These are phyloP conservation scores for Pleurotus eryngii DNA, from an alignment of 768 basidiomycete species.

Conservation along the genomic window DNA sequence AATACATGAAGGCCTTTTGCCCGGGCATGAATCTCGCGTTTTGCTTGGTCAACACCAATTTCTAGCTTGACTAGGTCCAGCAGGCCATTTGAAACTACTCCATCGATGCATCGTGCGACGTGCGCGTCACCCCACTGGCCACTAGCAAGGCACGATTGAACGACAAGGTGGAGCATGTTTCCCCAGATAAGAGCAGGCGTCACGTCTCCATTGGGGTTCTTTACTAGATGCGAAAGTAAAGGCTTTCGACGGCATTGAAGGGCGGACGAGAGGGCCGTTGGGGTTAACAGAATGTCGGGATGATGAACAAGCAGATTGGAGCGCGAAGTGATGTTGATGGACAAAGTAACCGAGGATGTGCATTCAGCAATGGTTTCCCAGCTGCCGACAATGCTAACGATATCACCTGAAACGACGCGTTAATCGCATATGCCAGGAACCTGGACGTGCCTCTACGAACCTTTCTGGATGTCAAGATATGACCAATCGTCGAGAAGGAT, in stretches of 20 bases:
- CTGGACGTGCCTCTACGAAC: constrained; percentile 28
- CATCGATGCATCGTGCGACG: constrained; percentile 57
- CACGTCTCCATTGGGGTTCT: constrained; percentile 48
- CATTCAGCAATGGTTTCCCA: constrained; percentile 26
- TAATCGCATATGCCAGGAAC: neutral
- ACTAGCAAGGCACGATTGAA: constrained; percentile 72
- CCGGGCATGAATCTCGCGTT: constrained; percentile 54
- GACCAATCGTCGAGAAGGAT: constrained; percentile 79
- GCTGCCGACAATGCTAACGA: constrained; percentile 70
- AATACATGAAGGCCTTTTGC: constrained; percentile 67
- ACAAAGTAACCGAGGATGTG: constrained; percentile 31
- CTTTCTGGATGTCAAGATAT: constrained; percentile 54
- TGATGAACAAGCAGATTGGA: constrained; percentile 80
- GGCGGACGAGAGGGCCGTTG: constrained; percentile 83
- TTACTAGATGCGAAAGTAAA: constrained; percentile 65
- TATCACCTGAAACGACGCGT: constrained; percentile 54
- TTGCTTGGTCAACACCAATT: constrained; percentile 58
- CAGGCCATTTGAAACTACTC: constrained; percentile 50
- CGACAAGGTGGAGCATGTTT: constrained; percentile 88
- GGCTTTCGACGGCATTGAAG: constrained; percentile 84
- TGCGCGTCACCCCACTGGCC: constrained; percentile 61
- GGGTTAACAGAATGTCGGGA: constrained; percentile 88
- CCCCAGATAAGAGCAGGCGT: constrained; percentile 83
- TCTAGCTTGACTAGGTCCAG: constrained; percentile 62
- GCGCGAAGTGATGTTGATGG: constrained; percentile 59